These are phyloP conservation scores for Paramecium tetraurelia DNA, from an alignment of 73 alveolate genomes.

Conservation along the genomic window DNA sequence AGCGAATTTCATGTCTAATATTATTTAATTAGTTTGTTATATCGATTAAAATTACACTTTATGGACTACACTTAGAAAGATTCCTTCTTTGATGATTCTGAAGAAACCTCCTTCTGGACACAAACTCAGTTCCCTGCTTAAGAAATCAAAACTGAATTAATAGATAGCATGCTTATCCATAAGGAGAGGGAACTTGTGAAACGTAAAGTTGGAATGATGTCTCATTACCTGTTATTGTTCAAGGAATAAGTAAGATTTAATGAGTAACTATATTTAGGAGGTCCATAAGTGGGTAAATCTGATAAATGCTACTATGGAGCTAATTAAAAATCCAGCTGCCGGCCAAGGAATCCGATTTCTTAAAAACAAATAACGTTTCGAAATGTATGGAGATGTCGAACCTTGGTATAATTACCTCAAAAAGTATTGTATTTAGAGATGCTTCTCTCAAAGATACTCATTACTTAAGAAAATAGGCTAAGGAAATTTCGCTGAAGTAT, in stretches of 20 bases:
- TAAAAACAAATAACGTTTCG: not conserved
- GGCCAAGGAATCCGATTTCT: not conserved
- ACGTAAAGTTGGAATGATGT: not conserved
- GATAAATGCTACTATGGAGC: not conserved
- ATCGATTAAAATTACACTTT: not conserved
- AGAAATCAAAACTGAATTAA: not conserved
- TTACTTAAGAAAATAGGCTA: constrained; percentile 47
- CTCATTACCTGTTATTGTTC: not conserved
- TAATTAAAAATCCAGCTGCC: not conserved
- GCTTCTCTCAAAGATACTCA: constrained; percentile 40
- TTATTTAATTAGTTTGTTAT: constrained; percentile 4
- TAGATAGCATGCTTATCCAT: not conserved
- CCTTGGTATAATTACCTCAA: not conserved
- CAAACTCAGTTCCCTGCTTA: not conserved
- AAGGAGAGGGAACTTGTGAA: not conserved
- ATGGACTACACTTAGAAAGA: not conserved
- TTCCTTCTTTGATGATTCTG: not conserved
- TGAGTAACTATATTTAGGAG: not conserved
- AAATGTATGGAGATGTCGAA: constrained; percentile 25
- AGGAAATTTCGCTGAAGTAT: constrained; percentile 61
- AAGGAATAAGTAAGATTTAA: not conserved
- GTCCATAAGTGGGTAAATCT: not conserved
- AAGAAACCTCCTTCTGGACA: not conserved
- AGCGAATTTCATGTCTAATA: constrained; percentile 9
- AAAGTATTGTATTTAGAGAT: constrained; percentile 1